Evolutionary conservation across 371 early-diverging fungal genomes (phyloP), one percentile per base, ranked within the genome.

Genomic region (Apophysomyces elegans): DNA sequence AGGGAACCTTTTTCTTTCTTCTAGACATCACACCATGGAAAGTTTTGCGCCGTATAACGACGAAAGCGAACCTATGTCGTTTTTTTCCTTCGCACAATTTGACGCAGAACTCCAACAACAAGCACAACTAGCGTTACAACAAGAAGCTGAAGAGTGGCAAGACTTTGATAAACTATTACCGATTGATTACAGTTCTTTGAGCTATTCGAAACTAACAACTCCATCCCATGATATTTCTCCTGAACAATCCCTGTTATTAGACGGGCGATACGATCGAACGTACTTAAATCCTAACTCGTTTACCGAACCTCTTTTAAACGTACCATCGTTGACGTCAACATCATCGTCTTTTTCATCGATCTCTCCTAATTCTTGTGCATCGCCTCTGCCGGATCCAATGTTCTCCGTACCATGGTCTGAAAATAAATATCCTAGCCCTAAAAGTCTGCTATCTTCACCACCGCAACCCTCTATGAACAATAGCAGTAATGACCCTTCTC

Each of bases 41-140:
- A 50, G 5, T 5, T 50, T 50, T 50, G n/a, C 54, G 21, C 21
- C 54, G n/a, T 50, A 50, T 50, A 50, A 50, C 21, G 54, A 50
- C 9, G 54, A 50, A 50, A 50, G 32, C 21, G 54, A 50, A 18
- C 11, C 54, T 50, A 50, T 26, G 9, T 50, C 54, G 9, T 50
- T 18, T 50, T 50, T 50, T 50, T 50, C 54, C 21, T 59, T 80
- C 6, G 75, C 80, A 12, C 76, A 80, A 54, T 75, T 80, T 47
- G 80, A 77, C 39, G 54, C 75, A 36, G 74, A 77, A 47, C 58
- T 80, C 14, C 80, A 80, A 45, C 77, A 80, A 61, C 80, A 80
- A 66, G 80, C 80, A 4, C 80, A 80, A 57, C 67, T 73, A n/a
- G 71, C 77, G 26, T 47, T 80, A 45, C 68, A 76, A 63, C 71